Conservation (phyloP, 495 filamentous ascomycete genomes). For the Daldinia bambusicola region DNA sequence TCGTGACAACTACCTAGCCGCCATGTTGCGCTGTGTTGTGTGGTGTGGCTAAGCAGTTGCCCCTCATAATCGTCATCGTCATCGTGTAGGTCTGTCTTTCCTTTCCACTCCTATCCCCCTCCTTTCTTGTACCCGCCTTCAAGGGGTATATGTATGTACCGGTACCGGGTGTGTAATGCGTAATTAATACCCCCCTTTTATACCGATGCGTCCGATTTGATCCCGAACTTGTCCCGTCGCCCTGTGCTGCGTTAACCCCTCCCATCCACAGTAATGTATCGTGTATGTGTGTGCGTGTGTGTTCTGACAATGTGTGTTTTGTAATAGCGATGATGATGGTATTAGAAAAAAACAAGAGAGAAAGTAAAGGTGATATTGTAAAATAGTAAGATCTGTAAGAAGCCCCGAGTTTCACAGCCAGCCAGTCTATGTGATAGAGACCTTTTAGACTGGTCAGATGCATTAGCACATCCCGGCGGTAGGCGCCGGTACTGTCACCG, state of each 20-base stretch:
- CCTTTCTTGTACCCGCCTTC: no score
- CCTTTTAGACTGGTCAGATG: no score
- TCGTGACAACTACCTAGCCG: neutral
- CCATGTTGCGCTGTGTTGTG: no score
- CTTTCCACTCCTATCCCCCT: neutral
- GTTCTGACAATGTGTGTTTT: neutral
- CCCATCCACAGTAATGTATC: neutral
- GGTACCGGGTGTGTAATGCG: neutral
- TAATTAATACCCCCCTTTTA: neutral
- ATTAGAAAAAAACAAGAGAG: no score
- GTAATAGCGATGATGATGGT: no score
- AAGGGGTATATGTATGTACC: slow-evolving; percentile 28
- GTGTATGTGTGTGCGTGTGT: slow-evolving; percentile 3
- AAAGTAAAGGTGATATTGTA: no score
- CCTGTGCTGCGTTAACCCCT: no score
- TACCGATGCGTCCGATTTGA: neutral
- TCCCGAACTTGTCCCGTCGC: neutral
- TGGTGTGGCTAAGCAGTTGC: no score
- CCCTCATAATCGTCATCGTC: neutral
- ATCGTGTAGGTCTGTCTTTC: slow-evolving; percentile 5
- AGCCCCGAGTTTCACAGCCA: no score
- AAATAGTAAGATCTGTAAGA: no score
- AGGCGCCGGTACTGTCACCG: slow-evolving; percentile 5
- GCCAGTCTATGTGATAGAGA: no score
- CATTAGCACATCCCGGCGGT: slow-evolving; percentile 12